These are phyloP conservation scores for Bothriochloa decipiens DNA, from an alignment of 176 grass and related monocot genomes.

Conservation along the genomic window DNA sequence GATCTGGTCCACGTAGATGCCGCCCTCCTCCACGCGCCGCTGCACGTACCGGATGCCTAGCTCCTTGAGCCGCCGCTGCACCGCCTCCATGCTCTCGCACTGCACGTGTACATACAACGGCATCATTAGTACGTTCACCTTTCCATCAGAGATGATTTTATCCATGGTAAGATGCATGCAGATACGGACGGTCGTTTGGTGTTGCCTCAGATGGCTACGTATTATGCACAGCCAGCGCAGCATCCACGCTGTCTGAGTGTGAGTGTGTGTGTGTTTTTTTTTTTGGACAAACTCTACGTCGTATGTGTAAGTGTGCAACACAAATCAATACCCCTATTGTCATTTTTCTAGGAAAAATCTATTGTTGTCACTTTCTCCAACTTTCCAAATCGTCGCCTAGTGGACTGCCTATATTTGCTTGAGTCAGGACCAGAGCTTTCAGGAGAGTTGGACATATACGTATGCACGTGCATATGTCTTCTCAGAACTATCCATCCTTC, in stretches of 20 bases:
- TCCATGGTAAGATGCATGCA: background rate
- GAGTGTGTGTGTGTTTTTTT: no score
- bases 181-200: background rate
- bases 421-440: no score
- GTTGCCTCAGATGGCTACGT: background rate
- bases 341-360: background rate
- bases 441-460: no score
- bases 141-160: background rate
- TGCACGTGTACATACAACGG: background rate
- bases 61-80: conserved; percentile 75
- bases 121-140: background rate
- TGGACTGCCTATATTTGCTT: no score
- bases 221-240: background rate
- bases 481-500: no score
- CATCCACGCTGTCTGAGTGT: background rate
- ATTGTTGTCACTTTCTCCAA: no score
- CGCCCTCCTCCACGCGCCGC: conserved; percentile 64
- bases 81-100: conserved; percentile 75
- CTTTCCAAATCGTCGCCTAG: no score
- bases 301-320: background rate
- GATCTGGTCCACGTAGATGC: conserved; percentile 76
- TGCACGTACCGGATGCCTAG: conserved; percentile 52
- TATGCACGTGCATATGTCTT: no score
- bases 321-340: background rate
- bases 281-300: background rate